These are phyloP conservation scores for Udeniomyces megalosporus DNA, from an alignment of 768 basidiomycete species.

Conservation along the genomic window DNA sequence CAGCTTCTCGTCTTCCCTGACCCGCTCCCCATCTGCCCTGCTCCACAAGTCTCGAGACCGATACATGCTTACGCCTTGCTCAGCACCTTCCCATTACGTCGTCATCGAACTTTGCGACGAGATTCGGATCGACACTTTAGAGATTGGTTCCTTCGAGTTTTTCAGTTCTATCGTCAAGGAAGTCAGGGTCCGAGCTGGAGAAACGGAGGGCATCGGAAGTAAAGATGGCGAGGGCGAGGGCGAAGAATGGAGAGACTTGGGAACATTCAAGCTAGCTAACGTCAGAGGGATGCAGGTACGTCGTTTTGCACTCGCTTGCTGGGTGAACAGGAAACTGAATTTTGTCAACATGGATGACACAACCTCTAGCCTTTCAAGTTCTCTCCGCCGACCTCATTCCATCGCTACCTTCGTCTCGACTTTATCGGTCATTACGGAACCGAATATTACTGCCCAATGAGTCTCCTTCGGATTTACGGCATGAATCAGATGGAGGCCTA, in stretches of 20 bases:
- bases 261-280: constrained; percentile 68
- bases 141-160: constrained; percentile 93
- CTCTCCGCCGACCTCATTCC: constrained; percentile 41
- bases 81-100: constrained; percentile 48
- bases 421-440: constrained; percentile 84
- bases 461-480: constrained; percentile 81
- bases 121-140: constrained; percentile 87
- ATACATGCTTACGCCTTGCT: constrained; percentile 94
- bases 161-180: constrained; percentile 94
- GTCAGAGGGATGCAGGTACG: constrained; percentile 75
- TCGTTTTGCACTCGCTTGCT: constrained; percentile 53
- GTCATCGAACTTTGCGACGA: constrained; percentile 96
- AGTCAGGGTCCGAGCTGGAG: constrained; percentile 59
- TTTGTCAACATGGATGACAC: background rate
- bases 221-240: constrained; percentile 19
- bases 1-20: constrained; percentile 49
- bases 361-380: constrained; percentile 25
- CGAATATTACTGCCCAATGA: constrained; percentile 93
- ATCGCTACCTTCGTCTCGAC: constrained; percentile 83
- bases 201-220: constrained; percentile 28
- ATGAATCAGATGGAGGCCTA: constrained; percentile 91
- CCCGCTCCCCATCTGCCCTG: constrained; percentile 68
- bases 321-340: no score
- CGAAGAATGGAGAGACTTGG: constrained; percentile 54
- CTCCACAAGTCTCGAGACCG: constrained; percentile 76